phyloP scores from a whole-genome alignment of 371 early-diverging fungal species.

The Mucor plumbeus region DNA sequence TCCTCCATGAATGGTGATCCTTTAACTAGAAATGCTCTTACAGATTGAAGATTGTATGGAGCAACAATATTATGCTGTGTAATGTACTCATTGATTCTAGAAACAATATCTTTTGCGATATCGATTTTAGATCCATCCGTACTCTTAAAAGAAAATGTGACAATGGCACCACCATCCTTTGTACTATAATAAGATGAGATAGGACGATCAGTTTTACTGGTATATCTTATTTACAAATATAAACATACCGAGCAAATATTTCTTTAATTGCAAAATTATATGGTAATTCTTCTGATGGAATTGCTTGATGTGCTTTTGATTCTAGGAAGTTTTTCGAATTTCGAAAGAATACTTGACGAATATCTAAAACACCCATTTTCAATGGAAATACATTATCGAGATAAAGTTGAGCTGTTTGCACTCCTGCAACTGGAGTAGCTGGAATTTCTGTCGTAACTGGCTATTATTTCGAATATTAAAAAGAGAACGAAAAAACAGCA shows the following conservation, averaged over 20 bases:
- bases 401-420: conserved; percentile 47
- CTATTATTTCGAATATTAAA: neutral
- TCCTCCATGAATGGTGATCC: conserved; percentile 92
- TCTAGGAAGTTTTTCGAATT: conserved; percentile 41
- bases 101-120: conserved; percentile 41
- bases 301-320: conserved; percentile 28
- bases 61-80: conserved; percentile 46
- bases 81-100: conserved; percentile 42
- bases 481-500: neutral
- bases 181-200: conserved; percentile 28
- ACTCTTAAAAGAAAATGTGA: conserved; percentile 45
- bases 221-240: neutral
- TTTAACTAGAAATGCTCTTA: conserved; percentile 69
- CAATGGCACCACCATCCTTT: conserved; percentile 58
- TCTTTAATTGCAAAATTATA: conserved; percentile 40
- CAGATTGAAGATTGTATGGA: conserved; percentile 67
- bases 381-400: conserved; percentile 54
- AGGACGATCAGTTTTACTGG: conserved; percentile 8
- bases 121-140: conserved; percentile 26
- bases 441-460: neutral
- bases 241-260: conserved; percentile 42
- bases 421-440: conserved; percentile 2
- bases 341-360: conserved; percentile 47
- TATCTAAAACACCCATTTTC: conserved; percentile 43
- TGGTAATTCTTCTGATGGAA: conserved; percentile 39